These are phyloP conservation scores for Aspergillus ellipticus DNA, from an alignment of 495 filamentous ascomycete species.

Conservation along the genomic window DNA sequence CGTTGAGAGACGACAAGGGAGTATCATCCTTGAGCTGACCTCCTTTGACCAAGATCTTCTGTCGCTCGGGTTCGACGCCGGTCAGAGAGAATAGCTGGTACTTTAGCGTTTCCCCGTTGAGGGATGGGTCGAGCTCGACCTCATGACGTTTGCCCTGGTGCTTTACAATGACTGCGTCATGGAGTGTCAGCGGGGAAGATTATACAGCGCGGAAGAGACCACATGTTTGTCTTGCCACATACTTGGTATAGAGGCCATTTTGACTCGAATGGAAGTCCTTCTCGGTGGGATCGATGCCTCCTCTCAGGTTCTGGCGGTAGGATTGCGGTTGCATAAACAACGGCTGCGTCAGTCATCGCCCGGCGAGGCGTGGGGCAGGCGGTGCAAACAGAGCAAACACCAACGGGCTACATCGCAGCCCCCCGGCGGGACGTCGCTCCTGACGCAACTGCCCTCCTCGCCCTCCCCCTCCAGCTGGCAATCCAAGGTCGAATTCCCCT, in stretches of 20 bases:
- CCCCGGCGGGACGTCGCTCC: conserved; percentile 24
- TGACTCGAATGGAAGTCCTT: conserved; percentile 9
- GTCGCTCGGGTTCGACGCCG: conserved; percentile 90
- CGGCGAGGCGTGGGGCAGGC: conserved; percentile 31
- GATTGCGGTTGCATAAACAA: conserved; percentile 32
- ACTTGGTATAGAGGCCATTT: conserved; percentile 64
- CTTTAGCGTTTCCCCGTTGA: conserved; percentile 89
- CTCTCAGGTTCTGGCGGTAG: conserved; percentile 2
- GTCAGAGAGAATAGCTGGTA: conserved; percentile 93
- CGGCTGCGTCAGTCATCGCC: conserved; percentile 21
- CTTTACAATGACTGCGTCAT: conserved; percentile 75
- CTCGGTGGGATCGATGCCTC: neutral
- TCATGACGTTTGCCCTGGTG: conserved; percentile 93
- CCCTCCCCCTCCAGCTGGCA: too few relatives aligned
- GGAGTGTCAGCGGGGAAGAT: conserved; percentile 24
- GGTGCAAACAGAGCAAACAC: conserved; percentile 39
- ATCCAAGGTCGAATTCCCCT: too few relatives aligned
- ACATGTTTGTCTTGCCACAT: too few relatives aligned
- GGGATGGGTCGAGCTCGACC: conserved; percentile 80
- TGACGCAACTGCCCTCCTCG: neutral
- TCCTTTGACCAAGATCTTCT: conserved; percentile 93
- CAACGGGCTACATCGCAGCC: conserved; percentile 25
- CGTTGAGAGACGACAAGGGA: conserved; percentile 72
- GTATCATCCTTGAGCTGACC: conserved; percentile 95
- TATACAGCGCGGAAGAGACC: neutral